A percentile compares a stretch with the other conserved stretches of the same genome.
Evolutionary conservation across 2,329 filamentous ascomycete genomes (phyloP).

Genomic region (Sclerotinia minor): DNA sequence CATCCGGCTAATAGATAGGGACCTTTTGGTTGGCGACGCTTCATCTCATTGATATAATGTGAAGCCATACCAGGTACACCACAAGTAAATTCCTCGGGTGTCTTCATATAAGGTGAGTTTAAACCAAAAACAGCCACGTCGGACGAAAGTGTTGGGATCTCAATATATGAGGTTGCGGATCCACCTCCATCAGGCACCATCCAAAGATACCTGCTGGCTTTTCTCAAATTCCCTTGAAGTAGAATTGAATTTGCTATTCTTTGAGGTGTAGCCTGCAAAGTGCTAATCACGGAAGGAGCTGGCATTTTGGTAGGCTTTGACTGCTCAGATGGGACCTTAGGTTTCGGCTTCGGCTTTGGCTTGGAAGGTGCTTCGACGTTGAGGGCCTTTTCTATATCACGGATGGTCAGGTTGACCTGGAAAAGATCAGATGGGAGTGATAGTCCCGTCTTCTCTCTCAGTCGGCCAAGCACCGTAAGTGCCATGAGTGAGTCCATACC

Average conservation of each 20-base stretch:
- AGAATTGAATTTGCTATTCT: constrained; percentile 41
- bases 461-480: constrained; percentile 54
- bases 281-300: constrained; percentile 46
- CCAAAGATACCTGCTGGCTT: constrained; percentile 48
- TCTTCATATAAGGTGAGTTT: constrained; percentile 72
- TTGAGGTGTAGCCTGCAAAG: constrained; percentile 31
- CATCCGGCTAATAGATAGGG: constrained; percentile 70
- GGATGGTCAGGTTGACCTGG: constrained; percentile 60
- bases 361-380: constrained; percentile 47
- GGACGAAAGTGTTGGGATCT: constrained; percentile 44
- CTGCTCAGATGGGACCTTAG: constrained; percentile 9
- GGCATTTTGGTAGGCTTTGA: constrained; percentile 36
- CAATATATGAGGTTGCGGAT: constrained; percentile 42
- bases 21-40: constrained; percentile 66
- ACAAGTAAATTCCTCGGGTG: constrained; percentile 63
- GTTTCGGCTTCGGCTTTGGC: constrained; percentile 36
- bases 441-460: constrained; percentile 55
- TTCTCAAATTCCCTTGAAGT: constrained; percentile 51
- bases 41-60: constrained; percentile 69
- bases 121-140: constrained; percentile 57
- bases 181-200: constrained; percentile 52
- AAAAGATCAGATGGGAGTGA: constrained; percentile 61
- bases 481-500: constrained; percentile 62
- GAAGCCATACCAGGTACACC: constrained; percentile 64
- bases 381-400: constrained; percentile 64